A percentile compares a stretch with the other conserved stretches of the same genome.
These are phyloP conservation scores for Alternaria incomplexa DNA, from an alignment of 2,329 filamentous ascomycete species.

Conservation along the genomic window DNA sequence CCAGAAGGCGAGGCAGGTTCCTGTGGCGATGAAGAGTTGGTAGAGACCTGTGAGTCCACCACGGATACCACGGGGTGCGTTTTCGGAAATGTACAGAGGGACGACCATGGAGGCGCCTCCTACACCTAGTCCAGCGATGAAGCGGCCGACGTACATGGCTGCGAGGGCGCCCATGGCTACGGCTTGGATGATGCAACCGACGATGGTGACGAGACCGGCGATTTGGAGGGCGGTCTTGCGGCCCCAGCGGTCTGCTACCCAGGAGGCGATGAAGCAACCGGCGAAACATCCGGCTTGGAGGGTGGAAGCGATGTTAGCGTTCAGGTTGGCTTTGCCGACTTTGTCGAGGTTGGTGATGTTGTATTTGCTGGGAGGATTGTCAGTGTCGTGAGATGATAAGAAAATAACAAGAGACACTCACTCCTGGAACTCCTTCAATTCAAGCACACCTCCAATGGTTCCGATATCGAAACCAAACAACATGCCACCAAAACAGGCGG, in stretches of 20 bases:
- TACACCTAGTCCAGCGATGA: constrained; percentile 62
- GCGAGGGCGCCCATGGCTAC: constrained; percentile 65
- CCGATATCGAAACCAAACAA: constrained; percentile 72
- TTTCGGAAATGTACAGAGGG: constrained; percentile 67
- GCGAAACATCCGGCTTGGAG: constrained; percentile 73
- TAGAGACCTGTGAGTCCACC: constrained; percentile 65
- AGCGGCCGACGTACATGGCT: constrained; percentile 70
- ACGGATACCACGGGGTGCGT: constrained; percentile 64
- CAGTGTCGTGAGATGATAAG: not conserved
- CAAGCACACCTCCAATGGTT: constrained; percentile 71
- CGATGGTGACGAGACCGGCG: constrained; percentile 62
- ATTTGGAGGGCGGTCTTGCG: constrained; percentile 62
- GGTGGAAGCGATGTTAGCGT: constrained; percentile 73
- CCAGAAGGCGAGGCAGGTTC: constrained; percentile 60
- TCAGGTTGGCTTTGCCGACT: constrained; percentile 59
- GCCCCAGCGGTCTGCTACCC: constrained; percentile 62
- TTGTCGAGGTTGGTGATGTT: constrained; percentile 52
- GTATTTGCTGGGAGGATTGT: constrained; percentile 55
- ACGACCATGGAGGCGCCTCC: constrained; percentile 63
- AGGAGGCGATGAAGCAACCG: constrained; percentile 65
- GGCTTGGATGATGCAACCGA: constrained; percentile 70
- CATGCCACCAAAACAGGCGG: constrained; percentile 72
- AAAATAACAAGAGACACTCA: constrained; percentile 38
- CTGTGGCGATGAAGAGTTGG: not conserved
- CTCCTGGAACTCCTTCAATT: constrained; percentile 63